Evolutionary conservation across 1,139 yeast species (phyloP).

Genomic region (Wickerhamomyces sp.): DNA sequence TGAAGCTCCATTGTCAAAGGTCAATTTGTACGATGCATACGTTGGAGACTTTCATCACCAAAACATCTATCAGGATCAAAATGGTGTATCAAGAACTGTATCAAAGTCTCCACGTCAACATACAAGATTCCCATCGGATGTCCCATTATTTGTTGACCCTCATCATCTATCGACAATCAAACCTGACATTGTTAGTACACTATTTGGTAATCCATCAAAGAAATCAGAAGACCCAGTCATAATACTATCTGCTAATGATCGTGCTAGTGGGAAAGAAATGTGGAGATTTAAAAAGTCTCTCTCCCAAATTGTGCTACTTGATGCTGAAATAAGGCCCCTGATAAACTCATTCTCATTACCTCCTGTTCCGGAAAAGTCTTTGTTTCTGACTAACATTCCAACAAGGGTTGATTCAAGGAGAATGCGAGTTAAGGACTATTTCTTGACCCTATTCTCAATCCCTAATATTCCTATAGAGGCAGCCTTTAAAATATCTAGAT

Average conservation of each 20-base stretch:
- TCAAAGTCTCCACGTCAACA: background rate
- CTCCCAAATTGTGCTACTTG: slow-evolving; percentile 51
- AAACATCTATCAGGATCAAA: background rate
- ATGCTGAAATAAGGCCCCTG: slow-evolving; percentile 45
- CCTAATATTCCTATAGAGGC: slow-evolving; percentile 57
- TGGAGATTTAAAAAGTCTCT: slow-evolving; percentile 67
- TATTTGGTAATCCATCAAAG: slow-evolving; percentile 37
- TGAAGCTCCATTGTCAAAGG: slow-evolving; percentile 3
- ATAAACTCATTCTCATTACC: slow-evolving; percentile 61
- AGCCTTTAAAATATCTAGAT: slow-evolving; percentile 52
- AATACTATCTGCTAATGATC: slow-evolving; percentile 58
- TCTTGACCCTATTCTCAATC: slow-evolving; percentile 51
- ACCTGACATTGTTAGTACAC: slow-evolving; percentile 54
- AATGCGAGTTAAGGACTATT: slow-evolving; percentile 52
- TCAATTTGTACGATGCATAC: slow-evolving; percentile 12
- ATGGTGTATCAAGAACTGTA: background rate
- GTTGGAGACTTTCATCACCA: slow-evolving; percentile 1
- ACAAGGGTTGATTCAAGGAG: slow-evolving; percentile 60
- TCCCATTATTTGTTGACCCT: slow-evolving; percentile 56
- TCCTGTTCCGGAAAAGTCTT: slow-evolving; percentile 51
- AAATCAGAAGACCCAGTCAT: slow-evolving; percentile 52
- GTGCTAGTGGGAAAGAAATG: slow-evolving; percentile 55
- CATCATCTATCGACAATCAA: slow-evolving; percentile 59
- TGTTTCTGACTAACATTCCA: slow-evolving; percentile 59
- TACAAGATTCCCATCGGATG: slow-evolving; percentile 25